These are phyloP conservation scores for Pythium plurisporium DNA, from an alignment of 352 stramenopile species.

Conservation along the genomic window DNA sequence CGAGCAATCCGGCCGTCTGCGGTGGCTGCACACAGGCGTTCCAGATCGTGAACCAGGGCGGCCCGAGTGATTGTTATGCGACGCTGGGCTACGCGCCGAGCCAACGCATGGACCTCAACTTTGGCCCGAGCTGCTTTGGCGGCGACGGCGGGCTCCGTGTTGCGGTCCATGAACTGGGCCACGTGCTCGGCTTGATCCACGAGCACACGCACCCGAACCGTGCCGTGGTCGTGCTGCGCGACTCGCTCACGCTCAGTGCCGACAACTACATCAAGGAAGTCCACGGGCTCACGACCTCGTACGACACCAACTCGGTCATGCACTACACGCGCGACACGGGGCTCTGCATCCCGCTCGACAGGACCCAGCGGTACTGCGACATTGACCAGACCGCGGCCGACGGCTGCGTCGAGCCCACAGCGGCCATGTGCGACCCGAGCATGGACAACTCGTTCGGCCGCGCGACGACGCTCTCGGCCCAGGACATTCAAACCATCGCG, in stretches of 20 bases:
- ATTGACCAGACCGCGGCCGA: conserved; percentile 30
- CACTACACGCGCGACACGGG: conserved; percentile 39
- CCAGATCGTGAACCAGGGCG: conserved; percentile 27
- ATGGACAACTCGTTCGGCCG: conserved; percentile 22
- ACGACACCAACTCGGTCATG: conserved; percentile 41
- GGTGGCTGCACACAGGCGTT: conserved; percentile 35
- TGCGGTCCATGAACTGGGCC: conserved; percentile 40
- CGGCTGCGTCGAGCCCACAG: conserved; percentile 20
- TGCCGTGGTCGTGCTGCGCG: conserved; percentile 39
- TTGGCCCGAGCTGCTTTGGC: conserved; percentile 35
- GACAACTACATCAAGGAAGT: conserved; percentile 49
- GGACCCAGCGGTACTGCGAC: conserved; percentile 30
- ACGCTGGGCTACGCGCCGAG: conserved; percentile 38
- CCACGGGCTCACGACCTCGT: conserved; percentile 21
- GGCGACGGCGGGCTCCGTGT: conserved; percentile 35
- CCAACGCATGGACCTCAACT: conserved; percentile 41
- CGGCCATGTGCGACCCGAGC: conserved; percentile 16
- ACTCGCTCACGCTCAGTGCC: conserved; percentile 35
- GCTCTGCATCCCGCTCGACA: conserved; percentile 34
- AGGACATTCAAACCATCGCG: conserved; percentile 15
- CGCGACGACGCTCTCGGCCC: conserved; percentile 6
- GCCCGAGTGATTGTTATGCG: conserved; percentile 33
- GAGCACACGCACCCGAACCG: conserved; percentile 45
- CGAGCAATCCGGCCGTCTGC: conserved; percentile 28
- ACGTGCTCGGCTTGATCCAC: conserved; percentile 41